Evolutionary conservation across 2,329 filamentous ascomycete genomes (phyloP).

Genomic region (Cordyceps tenuipes): DNA sequence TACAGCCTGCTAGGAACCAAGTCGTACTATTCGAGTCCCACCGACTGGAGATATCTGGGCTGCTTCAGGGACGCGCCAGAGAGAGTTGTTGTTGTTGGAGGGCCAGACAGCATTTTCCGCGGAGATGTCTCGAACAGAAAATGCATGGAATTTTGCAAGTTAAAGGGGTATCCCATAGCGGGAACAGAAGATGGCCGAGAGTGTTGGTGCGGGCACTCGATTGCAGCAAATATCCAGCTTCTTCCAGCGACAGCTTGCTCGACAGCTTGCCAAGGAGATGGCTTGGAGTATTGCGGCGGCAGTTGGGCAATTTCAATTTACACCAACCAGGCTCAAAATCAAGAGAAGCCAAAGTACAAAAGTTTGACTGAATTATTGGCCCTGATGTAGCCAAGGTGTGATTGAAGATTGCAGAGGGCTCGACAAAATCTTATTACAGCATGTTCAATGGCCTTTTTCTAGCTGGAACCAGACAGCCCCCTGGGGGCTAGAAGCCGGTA

Average conservation of each 20-base stretch:
- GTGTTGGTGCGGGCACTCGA: slow-evolving; percentile 40
- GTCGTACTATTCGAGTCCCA: background rate
- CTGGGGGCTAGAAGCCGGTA: background rate
- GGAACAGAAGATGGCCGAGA: slow-evolving; percentile 42
- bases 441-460: slow-evolving; percentile 3
- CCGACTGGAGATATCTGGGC: slow-evolving; percentile 23
- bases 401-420: no score
- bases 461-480: background rate
- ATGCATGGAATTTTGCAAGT: slow-evolving; percentile 40
- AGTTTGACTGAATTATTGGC: slow-evolving; percentile 2
- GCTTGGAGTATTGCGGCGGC: slow-evolving; percentile 18
- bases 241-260: slow-evolving; percentile 20
- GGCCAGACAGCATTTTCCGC: slow-evolving; percentile 19
- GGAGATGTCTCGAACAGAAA: slow-evolving; percentile 38
- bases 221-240: slow-evolving; percentile 18
- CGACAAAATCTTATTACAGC: background rate
- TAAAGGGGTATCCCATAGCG: slow-evolving; percentile 33
- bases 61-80: slow-evolving; percentile 22
- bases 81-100: slow-evolving; percentile 14
- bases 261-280: slow-evolving; percentile 16
- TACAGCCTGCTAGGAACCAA: background rate
- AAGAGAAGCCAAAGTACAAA: background rate
- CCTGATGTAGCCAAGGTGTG: background rate
- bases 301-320: slow-evolving; percentile 20
- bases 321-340: background rate